These are phyloP conservation scores for Aureobasidium leucospermi DNA, from an alignment of 2,329 filamentous ascomycete genomes.

Conservation along the genomic window DNA sequence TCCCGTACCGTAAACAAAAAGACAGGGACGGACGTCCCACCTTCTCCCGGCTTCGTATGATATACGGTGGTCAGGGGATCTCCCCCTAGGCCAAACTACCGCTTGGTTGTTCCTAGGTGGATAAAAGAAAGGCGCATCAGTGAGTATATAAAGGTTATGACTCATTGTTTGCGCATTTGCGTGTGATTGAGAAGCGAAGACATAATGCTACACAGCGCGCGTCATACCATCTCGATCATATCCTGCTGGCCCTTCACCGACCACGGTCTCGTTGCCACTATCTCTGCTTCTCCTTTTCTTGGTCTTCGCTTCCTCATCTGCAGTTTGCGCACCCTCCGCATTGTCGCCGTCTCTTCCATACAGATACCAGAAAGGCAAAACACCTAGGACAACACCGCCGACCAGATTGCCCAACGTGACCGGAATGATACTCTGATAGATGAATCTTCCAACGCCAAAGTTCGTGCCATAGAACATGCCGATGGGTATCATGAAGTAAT, in stretches of 20 bases:
- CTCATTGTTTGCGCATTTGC: not conserved
- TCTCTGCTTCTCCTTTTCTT: not conserved
- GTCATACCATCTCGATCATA: not conserved
- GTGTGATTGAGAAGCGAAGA: too few relatives aligned
- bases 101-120: too few relatives aligned
- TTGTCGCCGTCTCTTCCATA: not conserved
- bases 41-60: too few relatives aligned
- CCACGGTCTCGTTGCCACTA: not conserved
- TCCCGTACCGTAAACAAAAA: too few relatives aligned
- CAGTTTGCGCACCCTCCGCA: not conserved
- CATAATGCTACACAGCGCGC: not conserved
- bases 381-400: slow-evolving; percentile 12
- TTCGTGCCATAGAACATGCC: slow-evolving; percentile 26
- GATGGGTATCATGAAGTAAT: slow-evolving; percentile 20
- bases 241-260: not conserved
- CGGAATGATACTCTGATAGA: slow-evolving; percentile 23
- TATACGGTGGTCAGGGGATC: too few relatives aligned
- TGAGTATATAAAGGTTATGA: too few relatives aligned
- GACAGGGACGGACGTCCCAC: too few relatives aligned
- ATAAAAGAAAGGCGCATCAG: too few relatives aligned
- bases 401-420: slow-evolving; percentile 17
- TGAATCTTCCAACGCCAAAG: slow-evolving; percentile 35
- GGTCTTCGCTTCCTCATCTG: not conserved
- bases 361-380: slow-evolving; percentile 5
- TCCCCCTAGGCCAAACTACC: too few relatives aligned